phyloP scores from a whole-genome alignment of 2,329 filamentous ascomycete genomes.

The Periconia sp. region DNA sequence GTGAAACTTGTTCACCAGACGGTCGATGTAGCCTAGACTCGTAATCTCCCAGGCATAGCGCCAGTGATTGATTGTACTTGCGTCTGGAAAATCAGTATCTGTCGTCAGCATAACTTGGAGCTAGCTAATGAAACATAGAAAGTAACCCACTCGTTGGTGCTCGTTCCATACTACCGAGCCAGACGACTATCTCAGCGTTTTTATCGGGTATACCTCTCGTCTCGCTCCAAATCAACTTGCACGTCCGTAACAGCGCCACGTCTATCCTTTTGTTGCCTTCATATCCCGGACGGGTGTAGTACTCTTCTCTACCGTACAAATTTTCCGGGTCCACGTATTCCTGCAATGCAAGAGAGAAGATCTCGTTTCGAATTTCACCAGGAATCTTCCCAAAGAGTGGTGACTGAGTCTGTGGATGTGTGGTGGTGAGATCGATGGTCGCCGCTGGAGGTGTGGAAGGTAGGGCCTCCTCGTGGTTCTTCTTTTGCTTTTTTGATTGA shows the following conservation, averaged over 20 bases:
- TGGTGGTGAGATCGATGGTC: background rate
- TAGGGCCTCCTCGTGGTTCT: too few relatives aligned
- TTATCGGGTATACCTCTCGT: constrained; percentile 29
- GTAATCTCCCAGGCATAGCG: background rate
- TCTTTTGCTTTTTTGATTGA: too few relatives aligned
- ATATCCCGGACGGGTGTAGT: constrained; percentile 20
- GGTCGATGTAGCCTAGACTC: background rate
- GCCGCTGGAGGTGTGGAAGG: too few relatives aligned
- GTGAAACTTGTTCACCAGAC: background rate
- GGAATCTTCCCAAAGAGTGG: constrained; percentile 21
- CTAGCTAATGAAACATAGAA: background rate
- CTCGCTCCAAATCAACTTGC: constrained; percentile 38
- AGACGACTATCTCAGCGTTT: constrained; percentile 3
- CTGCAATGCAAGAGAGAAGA: constrained; percentile 18
- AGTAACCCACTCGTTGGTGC: background rate
- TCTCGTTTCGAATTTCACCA: constrained; percentile 22
- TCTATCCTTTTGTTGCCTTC: constrained; percentile 26
- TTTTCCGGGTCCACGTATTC: constrained; percentile 13
- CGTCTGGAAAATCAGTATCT: background rate
- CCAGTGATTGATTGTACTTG: too few relatives aligned
- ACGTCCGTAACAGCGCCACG: constrained; percentile 34
- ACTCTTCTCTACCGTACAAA: background rate
- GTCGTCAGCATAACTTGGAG: background rate
- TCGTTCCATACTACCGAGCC: background rate
- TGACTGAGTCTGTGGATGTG: constrained; percentile 15